phyloP scores from a whole-genome alignment of 2,329 filamentous ascomycete species.

The Capronia epimyces region DNA sequence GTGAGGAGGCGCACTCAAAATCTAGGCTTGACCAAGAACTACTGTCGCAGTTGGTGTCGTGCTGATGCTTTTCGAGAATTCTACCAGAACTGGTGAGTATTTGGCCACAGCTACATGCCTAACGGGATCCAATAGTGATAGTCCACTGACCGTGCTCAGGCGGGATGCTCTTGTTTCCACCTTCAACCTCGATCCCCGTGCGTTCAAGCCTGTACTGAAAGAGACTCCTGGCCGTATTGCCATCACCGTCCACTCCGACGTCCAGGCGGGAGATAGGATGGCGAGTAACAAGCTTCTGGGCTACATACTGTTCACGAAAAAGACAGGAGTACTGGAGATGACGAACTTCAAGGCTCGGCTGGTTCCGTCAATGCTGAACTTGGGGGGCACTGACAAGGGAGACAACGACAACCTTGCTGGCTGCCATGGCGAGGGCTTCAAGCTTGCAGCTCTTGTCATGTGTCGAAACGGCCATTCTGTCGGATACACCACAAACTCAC shows the following conservation, averaged over 20 bases:
- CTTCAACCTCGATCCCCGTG: constrained; percentile 11
- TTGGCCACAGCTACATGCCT: not conserved
- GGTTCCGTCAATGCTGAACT: constrained; percentile 1
- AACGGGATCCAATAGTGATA: too few species aligned
- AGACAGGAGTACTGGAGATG: constrained; percentile 23
- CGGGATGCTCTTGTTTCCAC: constrained; percentile 17
- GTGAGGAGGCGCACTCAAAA: not conserved
- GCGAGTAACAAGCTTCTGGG: constrained; percentile 16
- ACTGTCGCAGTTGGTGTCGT: not conserved
- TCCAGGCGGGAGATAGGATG: not conserved
- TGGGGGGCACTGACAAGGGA: constrained; percentile 20
- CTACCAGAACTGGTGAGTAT: constrained; percentile 22
- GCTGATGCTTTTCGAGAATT: constrained; percentile 20
- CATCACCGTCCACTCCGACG: constrained; percentile 2
- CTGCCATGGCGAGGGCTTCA: constrained; percentile 31
- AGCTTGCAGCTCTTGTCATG: constrained; percentile 31
- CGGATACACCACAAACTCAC: constrained; percentile 19
- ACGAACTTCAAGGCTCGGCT: constrained; percentile 29
- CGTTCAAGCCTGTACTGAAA: constrained; percentile 11
- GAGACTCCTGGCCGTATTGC: constrained; percentile 7
- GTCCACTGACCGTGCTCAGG: constrained; percentile 10
- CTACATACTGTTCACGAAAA: constrained; percentile 26
- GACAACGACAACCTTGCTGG: constrained; percentile 21
- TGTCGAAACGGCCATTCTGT: constrained; percentile 24
- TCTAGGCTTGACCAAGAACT: not conserved